Evolutionary conservation across 352 stramenopile genomes (phyloP).

Genomic region (Pythium grandisporangium): DNA sequence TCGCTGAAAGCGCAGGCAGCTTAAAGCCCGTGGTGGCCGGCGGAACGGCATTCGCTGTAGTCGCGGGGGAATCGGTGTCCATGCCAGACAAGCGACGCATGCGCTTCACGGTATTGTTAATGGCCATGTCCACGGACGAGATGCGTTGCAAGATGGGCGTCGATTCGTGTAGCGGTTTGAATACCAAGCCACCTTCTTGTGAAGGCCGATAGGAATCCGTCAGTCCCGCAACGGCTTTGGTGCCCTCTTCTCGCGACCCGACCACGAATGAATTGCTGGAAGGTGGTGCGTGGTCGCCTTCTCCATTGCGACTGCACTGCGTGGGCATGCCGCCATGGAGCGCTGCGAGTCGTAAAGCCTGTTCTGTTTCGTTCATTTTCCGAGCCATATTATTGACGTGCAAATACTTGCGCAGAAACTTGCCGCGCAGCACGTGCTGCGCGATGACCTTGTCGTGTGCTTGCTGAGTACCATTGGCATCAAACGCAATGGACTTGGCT

Average conservation of each 20-base stretch:
- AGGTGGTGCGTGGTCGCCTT: conserved; percentile 7
- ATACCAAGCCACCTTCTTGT: no score
- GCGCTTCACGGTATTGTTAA: conserved; percentile 49
- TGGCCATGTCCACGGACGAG: conserved; percentile 51
- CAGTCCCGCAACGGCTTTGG: neutral
- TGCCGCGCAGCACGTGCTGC: conserved; percentile 45
- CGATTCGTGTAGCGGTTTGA: conserved; percentile 7
- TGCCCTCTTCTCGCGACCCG: conserved; percentile 9
- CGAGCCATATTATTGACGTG: conserved; percentile 52
- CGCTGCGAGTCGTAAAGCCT: conserved; percentile 23
- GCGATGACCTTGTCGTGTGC: conserved; percentile 35
- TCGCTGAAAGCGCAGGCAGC: conserved; percentile 1
- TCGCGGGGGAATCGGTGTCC: conserved; percentile 4
- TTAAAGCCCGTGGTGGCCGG: conserved; percentile 9
- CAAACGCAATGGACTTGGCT: no score
- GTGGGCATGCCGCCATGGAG: conserved; percentile 14
- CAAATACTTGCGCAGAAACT: conserved; percentile 59
- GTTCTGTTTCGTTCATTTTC: conserved; percentile 55
- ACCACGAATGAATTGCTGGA: conserved; percentile 15
- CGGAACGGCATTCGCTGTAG: neutral
- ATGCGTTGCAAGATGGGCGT: conserved; percentile 24
- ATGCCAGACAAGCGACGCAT: conserved; percentile 38
- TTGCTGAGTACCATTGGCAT: no score
- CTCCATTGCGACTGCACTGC: neutral
- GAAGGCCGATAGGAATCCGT: no score